Base-by-base conservation (phyloP, 2,329 filamentous ascomycete genomes). In the Venturia pyrina region DNA sequence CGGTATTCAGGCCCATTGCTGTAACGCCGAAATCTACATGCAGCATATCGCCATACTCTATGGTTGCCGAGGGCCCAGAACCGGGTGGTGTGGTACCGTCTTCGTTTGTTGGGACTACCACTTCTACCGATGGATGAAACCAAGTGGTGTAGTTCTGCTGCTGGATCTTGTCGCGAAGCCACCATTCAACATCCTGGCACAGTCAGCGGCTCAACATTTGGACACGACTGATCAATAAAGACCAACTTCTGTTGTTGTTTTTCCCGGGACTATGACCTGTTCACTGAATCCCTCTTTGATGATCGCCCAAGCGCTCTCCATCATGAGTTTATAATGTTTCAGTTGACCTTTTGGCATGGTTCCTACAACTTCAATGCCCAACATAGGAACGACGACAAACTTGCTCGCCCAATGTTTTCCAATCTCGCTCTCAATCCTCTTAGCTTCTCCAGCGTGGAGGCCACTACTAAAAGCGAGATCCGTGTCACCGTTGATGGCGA, bases 261-360 rank as follows among this genome's bases (percentile, higher is more conserved):
- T 32, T 19, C 50, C 50, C 15, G 50, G 50, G 5, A 17, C 24
- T 32, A 56, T 34, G 10, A 56, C 50, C 8, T 13, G 11, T 17
- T 32, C 50, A 19, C 50, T 56, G 24, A 56, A 56, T 56, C 24
- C 50, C 15, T 56, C 50, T 10, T 56, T 10, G 50, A 56, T 56
- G 10, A 56, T 34, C 11, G 50, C 50, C 50, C 50, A 56, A 32
- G 50, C 50, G 15, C 50, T 56, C 24, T 56, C 50, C 50, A 56
- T 56, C 50, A 56, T 56, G 24, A 17, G 50, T 34, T 56, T 56
- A n/a, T 56, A 56, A 56, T 56, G 15, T 56, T 56, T 56, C 50
- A 56, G 15, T 56, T 56, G 50, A 15, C 50, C 50, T 32, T 56
- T 56, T 32, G 50, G 50, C 50, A 56, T 56, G 10, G 50, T 56